These are phyloP conservation scores for Butyriboletus loyo DNA, from an alignment of 768 basidiomycete species.

Conservation along the genomic window DNA sequence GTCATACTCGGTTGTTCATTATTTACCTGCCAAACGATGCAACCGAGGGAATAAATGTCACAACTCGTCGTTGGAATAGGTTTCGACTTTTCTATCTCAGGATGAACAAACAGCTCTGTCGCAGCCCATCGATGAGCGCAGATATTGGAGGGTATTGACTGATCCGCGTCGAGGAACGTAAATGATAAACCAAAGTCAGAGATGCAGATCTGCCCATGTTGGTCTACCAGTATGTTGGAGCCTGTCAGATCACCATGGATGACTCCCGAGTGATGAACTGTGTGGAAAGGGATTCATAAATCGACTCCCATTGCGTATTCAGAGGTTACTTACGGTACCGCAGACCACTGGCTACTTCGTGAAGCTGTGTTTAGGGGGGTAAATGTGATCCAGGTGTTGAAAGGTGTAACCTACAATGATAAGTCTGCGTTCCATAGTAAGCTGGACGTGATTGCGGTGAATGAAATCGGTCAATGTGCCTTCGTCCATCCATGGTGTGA, in stretches of 20 bases:
- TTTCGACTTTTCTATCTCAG: conserved; percentile 2
- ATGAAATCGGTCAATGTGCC: conserved; percentile 9
- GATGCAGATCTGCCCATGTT: conserved; percentile 2
- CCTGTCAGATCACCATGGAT: conserved; percentile 18
- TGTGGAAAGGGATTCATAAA: neutral
- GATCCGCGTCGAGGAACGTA: neutral
- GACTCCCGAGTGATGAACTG: conserved; percentile 8
- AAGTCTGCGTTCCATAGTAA: conserved; percentile 4
- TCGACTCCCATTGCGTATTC: neutral
- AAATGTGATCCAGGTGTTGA: neutral
- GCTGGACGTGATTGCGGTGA: neutral
- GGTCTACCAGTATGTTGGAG: conserved; percentile 10
- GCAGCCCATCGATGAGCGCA: conserved; percentile 12
- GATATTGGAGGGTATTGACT: conserved; percentile 6
- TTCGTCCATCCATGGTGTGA: conserved; percentile 15
- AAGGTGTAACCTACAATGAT: neutral
- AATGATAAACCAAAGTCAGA: conserved; percentile 13
- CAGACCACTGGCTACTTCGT: conserved; percentile 9
- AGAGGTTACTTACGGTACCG: conserved; percentile 7
- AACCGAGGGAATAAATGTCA: too few species aligned
- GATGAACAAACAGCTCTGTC: conserved; percentile 9
- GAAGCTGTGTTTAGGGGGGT: conserved; percentile 12
- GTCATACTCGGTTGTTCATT: too few species aligned
- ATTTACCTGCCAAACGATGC: too few species aligned
- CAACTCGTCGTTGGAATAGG: conserved; percentile 3